A percentile compares a stretch with the other conserved stretches of the same genome.
Conservation (phyloP, 2,329 filamentous ascomycete species). For the Daldinia sp. region DNA sequence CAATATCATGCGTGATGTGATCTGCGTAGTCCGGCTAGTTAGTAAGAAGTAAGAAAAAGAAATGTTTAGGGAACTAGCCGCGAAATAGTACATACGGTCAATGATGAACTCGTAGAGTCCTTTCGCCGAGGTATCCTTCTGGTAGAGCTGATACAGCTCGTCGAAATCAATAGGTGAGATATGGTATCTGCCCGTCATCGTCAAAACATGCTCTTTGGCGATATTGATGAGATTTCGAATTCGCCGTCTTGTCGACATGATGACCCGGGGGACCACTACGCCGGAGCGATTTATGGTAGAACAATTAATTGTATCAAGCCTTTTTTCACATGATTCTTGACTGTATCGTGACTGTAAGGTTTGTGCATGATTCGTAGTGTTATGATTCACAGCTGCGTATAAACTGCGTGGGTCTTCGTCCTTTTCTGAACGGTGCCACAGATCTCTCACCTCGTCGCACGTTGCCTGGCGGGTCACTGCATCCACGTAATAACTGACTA, state of each 20-base stretch:
- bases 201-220: conserved; percentile 19
- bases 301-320: not conserved
- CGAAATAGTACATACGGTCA: conserved; percentile 16
- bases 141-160: conserved; percentile 29
- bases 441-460: conserved; percentile 1
- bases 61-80: not conserved
- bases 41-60: not conserved
- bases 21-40: conserved; percentile 21
- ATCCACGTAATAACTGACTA: not conserved
- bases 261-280: not conserved
- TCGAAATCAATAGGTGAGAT: conserved; percentile 29
- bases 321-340: not conserved
- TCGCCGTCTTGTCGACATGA: conserved; percentile 13
- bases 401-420: not conserved
- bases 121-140: conserved; percentile 28
- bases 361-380: not conserved
- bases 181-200: conserved; percentile 24
- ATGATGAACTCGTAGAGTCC: conserved; percentile 31
- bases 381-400: conserved; percentile 11
- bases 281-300: not conserved
- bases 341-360: not conserved
- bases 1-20: conserved; percentile 20
- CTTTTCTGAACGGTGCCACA: conserved; percentile 7
- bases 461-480: conserved; percentile 2
- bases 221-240: conserved; percentile 18